Base-by-base conservation (phyloP, 768 basidiomycete species). In the Tubosaeta sp. region DNA sequence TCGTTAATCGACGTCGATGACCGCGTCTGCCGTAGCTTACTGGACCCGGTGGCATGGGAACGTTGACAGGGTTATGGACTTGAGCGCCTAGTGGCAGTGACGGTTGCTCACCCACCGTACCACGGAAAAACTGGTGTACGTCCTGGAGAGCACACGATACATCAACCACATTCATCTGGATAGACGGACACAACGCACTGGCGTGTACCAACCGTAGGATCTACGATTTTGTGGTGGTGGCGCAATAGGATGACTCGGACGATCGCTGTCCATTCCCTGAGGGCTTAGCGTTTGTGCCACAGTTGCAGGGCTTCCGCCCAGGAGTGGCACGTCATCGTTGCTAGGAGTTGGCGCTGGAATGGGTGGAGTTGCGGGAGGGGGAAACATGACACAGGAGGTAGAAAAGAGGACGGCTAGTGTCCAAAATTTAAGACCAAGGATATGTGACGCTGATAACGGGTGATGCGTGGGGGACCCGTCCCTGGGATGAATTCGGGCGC, bases 31-130 rank as follows among this genome's bases (percentile, higher is more conserved):
- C 8, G 26, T 27, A 2, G 75, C 82, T 67, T 56, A 84, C 83
- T 38, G 81, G 83, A 38, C 76, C 76, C 25, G 72, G 62, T 31
- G 80, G 81, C 76, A 80, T 78, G 26, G 70, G 69, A 25, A 74
- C 59, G 60, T 75, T 76, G 9, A 60, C 58, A 1, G 71, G 67
- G 16, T 63, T 65, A 34, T 59, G 56, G 29, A 47, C 61, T 13
- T 41, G 58, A 31, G 63, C 63, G 19, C 61, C 56, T 25, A 59
- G 53, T 52, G 58, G 68, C 39, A 50, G 51, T 22, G 58, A n/a
- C n/a, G n/a, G n/a, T n/a, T n/a, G n/a, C n/a, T n/a, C n/a, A n/a
- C n/a, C n/a, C n/a, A n/a, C n/a, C n/a, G n/a, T n/a, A n/a, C n/a
- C n/a, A n/a, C n/a, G n/a, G n/a, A n/a, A n/a, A n/a, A n/a, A n/a